Conservation (phyloP, 495 filamentous ascomycete genomes). For the Neurospora sp. region DNA sequence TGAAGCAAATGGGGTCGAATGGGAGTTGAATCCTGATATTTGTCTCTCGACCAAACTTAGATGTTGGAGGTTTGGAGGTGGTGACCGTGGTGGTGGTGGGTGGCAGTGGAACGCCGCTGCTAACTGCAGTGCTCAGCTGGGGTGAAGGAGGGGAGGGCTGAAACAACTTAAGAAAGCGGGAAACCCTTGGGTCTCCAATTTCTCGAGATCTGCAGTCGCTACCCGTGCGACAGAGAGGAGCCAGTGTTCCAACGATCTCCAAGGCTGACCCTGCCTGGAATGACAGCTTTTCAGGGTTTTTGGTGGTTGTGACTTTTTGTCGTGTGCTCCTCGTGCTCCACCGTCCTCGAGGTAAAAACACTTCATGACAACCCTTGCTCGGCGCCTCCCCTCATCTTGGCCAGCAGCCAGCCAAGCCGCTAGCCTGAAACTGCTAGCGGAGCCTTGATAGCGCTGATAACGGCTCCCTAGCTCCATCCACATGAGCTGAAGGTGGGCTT, state of each 20-base stretch:
- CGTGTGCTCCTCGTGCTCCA: background rate
- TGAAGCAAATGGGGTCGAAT: background rate
- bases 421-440: background rate
- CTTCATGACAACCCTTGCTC: background rate
- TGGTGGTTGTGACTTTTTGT: background rate
- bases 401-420: background rate
- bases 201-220: background rate
- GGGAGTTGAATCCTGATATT: background rate
- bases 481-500: background rate
- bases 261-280: background rate
- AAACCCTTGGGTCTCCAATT: background rate
- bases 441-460: background rate
- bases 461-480: background rate
- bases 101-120: background rate
- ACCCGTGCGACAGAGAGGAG: background rate
- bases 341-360: background rate
- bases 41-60: background rate
- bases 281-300: background rate
- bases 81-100: background rate
- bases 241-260: background rate
- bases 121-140: background rate
- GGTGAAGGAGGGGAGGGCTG: background rate
- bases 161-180: background rate
- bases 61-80: background rate
- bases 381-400: background rate